Evolutionary conservation across 257 asterid genomes (phyloP).

Genomic region (Voacanga thouarsii): DNA sequence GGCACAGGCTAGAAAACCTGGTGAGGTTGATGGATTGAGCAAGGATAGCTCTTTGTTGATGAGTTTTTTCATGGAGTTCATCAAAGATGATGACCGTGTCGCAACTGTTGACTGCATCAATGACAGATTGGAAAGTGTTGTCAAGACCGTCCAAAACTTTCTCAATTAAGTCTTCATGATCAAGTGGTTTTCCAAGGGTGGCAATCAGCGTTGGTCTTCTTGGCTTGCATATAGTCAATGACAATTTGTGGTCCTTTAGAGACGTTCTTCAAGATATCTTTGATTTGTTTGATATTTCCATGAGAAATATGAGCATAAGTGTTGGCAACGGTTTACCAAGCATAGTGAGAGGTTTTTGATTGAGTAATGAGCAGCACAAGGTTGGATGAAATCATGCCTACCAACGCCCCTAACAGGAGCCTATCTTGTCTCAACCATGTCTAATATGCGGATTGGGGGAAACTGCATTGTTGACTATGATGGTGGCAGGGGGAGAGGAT

Average conservation of each 20-base stretch:
- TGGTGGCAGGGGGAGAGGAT: no score
- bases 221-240: neutral
- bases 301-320: neutral
- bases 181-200: neutral
- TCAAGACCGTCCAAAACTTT: neutral
- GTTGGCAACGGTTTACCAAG: neutral
- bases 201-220: neutral
- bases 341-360: neutral
- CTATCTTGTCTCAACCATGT: no score
- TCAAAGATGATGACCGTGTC: constrained; percentile 5
- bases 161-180: neutral
- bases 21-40: neutral
- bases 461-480: no score
- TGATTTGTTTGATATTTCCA: constrained; percentile 12
- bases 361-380: no score
- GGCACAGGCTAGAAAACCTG: neutral
- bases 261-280: neutral
- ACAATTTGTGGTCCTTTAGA: neutral
- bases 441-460: no score
- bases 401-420: no score
- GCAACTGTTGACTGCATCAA: neutral
- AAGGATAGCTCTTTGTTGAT: neutral
- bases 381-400: no score
- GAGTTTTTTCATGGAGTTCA: constrained; percentile 12
- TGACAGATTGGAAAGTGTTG: neutral